Conservation (phyloP, 163 green algal species). For the Chlorella variabilis region DNA sequence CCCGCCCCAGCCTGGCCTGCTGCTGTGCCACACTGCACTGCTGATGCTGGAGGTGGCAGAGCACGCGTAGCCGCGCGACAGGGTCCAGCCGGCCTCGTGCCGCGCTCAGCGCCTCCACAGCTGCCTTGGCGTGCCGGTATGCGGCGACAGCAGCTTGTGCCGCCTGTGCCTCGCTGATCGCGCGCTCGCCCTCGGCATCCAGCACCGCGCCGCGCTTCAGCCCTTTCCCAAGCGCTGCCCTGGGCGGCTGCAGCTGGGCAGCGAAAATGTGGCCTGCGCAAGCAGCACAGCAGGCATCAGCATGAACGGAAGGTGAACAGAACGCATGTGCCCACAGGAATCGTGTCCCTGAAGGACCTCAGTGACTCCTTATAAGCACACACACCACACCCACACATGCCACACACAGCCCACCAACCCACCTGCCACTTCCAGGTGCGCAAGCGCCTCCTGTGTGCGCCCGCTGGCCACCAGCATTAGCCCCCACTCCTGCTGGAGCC, state of each 20-base stretch:
- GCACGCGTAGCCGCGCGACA: not conserved
- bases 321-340: too few relatives aligned
- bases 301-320: too few relatives aligned
- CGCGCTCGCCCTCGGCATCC: not conserved
- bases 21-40: not conserved
- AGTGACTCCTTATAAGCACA: too few relatives aligned
- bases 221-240: not conserved
- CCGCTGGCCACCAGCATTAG: conserved; percentile 45
- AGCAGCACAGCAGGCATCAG: not conserved
- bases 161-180: not conserved
- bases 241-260: conserved; percentile 1
- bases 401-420: not conserved
- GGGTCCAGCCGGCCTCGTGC: not conserved
- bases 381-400: too few relatives aligned
- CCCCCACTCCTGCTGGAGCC: conserved; percentile 78
- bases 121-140: not conserved
- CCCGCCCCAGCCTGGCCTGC: not conserved
- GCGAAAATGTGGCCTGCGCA: conserved; percentile 35
- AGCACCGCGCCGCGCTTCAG: not conserved
- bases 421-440: conserved; percentile 50
- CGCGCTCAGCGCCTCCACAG: not conserved
- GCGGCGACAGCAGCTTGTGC: conserved; percentile 1
- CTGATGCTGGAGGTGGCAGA: conserved; percentile 21
- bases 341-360: too few relatives aligned
- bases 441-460: conserved; percentile 37